Evolutionary conservation across 495 filamentous ascomycete genomes (phyloP).

Genomic region (Aspergillus conjunctus): DNA sequence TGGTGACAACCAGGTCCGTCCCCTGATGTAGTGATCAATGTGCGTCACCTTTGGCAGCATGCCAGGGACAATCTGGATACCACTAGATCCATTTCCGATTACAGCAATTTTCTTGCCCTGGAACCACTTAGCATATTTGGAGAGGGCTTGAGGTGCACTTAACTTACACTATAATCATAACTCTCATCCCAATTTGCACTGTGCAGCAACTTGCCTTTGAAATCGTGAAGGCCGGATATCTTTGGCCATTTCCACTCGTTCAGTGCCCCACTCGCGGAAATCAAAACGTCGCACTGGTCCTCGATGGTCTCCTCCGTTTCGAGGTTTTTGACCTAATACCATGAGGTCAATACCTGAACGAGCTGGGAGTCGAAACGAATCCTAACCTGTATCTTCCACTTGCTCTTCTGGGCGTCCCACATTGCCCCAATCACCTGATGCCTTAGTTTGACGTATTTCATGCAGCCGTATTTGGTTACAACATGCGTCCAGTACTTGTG

Average conservation of each 20-base stretch:
- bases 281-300: constrained; percentile 57
- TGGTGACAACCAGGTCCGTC: constrained; percentile 48
- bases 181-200: constrained; percentile 54
- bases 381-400: constrained; percentile 53
- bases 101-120: constrained; percentile 54
- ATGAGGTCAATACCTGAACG: background rate
- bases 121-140: constrained; percentile 20
- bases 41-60: constrained; percentile 56
- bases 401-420: constrained; percentile 42
- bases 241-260: constrained; percentile 60
- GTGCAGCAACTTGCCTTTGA: constrained; percentile 57
- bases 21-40: constrained; percentile 48
- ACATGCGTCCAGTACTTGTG: constrained; percentile 55
- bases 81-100: constrained; percentile 55
- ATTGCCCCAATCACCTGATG: constrained; percentile 37
- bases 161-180: constrained; percentile 36
- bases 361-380: background rate
- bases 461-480: constrained; percentile 44
- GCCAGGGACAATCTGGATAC: constrained; percentile 61
- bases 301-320: constrained; percentile 33
- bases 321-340: constrained; percentile 44
- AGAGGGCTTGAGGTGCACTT: background rate
- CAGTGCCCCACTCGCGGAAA: constrained; percentile 58
- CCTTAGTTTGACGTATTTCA: constrained; percentile 42
- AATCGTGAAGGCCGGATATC: constrained; percentile 55